phyloP scores from a whole-genome alignment of 257 asterid genomes.

The Petunia axillaris region DNA sequence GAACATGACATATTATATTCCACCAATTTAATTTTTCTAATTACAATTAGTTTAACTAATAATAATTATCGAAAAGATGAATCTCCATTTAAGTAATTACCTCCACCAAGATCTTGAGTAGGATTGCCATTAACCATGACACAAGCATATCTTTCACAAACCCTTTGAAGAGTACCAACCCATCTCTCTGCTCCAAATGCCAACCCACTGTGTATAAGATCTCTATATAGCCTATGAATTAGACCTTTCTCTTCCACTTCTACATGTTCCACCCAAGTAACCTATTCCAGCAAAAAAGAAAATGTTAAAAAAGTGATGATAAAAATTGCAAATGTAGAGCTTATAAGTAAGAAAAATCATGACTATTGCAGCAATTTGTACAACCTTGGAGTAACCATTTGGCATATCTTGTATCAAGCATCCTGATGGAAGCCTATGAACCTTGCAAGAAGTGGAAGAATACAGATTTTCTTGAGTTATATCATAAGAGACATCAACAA shows the following conservation, averaged over 20 bases:
- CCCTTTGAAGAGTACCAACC: conserved; percentile 79
- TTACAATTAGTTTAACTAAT: background rate
- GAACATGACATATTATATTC: background rate
- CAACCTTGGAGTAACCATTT: conserved; percentile 95
- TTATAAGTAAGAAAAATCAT: background rate
- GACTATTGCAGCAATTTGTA: background rate
- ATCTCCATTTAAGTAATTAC: conserved; percentile 31
- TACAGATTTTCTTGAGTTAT: conserved; percentile 63
- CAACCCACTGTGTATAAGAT: conserved; percentile 70
- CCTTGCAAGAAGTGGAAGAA: conserved; percentile 54
- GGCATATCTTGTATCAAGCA: conserved; percentile 97
- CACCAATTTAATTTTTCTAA: background rate
- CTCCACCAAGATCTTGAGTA: conserved; percentile 80
- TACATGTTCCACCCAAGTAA: conserved; percentile 93
- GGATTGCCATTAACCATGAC: conserved; percentile 66
- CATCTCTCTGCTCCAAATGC: conserved; percentile 96
- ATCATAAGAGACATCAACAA: conserved; percentile 86
- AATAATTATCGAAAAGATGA: background rate
- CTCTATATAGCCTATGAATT: conserved; percentile 67
- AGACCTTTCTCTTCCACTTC: conserved; percentile 82
- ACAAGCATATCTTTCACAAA: conserved; percentile 84
- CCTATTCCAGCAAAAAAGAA: conserved; percentile 41
- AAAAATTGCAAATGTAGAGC: background rate
- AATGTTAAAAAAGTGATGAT: background rate
- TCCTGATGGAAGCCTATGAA: conserved; percentile 85